phyloP scores from a whole-genome alignment of 2,329 filamentous ascomycete species.

The Sarocladium kiliense region DNA sequence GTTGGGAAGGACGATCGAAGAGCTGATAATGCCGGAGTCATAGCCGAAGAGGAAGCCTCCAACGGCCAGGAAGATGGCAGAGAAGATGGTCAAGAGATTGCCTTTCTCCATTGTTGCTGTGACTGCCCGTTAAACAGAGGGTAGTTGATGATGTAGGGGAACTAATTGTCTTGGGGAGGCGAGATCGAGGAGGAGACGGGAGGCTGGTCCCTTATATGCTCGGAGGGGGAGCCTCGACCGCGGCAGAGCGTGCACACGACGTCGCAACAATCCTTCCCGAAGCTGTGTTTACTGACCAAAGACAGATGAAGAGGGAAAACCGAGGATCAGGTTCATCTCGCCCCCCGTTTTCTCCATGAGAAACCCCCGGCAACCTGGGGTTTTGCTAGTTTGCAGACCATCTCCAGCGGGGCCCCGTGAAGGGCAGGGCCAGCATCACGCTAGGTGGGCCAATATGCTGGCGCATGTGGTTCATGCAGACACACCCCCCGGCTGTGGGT shows the following conservation, averaged over 20 bases:
- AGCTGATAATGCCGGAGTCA: conserved; percentile 41
- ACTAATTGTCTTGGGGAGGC: no score
- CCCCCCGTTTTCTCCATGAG: background rate
- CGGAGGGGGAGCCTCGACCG: background rate
- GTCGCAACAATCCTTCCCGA: background rate
- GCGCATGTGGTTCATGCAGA: background rate
- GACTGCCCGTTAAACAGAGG: no score
- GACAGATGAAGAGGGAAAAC: background rate
- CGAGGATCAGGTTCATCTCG: background rate
- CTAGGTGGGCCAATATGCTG: no score
- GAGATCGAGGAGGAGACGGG: background rate
- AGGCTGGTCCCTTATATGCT: background rate
- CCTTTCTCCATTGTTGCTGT: background rate
- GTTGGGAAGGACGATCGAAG: conserved; percentile 19
- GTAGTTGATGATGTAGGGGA: no score
- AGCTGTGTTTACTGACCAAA: background rate
- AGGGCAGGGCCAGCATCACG: no score
- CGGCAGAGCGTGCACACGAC: background rate
- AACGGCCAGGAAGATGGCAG: conserved; percentile 20
- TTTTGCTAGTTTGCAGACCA: background rate
- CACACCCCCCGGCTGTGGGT: background rate
- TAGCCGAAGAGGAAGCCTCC: conserved; percentile 35
- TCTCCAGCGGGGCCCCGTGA: no score
- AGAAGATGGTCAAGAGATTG: conserved; percentile 15
- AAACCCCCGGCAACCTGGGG: background rate